Evolutionary conservation across 306 rosid genomes (phyloP).

Genomic region (Comarum palustre): DNA sequence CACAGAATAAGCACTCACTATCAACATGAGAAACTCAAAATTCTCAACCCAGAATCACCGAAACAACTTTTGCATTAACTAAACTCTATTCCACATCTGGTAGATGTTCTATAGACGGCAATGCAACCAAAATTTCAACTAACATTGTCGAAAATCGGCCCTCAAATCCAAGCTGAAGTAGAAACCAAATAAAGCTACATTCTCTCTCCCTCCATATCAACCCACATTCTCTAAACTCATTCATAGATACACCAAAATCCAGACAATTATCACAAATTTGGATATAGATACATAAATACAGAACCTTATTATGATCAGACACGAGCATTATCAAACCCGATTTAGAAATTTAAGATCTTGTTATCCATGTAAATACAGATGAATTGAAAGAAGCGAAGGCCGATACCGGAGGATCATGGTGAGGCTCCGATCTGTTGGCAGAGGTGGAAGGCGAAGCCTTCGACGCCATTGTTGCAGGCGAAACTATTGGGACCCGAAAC

Average conservation of each 20-base stretch:
- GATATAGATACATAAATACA: neutral
- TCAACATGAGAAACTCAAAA: neutral
- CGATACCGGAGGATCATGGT: conserved; percentile 45
- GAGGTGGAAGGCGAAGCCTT: conserved; percentile 58
- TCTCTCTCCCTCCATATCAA: conserved; percentile 25
- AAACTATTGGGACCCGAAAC: conserved; percentile 32
- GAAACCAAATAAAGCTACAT: conserved; percentile 14
- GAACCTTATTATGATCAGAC: neutral
- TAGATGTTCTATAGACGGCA: neutral
- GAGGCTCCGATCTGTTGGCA: conserved; percentile 51
- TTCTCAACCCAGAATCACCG: neutral
- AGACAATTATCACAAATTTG: neutral
- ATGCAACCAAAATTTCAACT: neutral
- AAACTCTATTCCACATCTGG: neutral
- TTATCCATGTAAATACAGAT: neutral
- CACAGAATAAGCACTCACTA: neutral
- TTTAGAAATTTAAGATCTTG: conserved; percentile 4
- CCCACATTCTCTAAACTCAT: conserved; percentile 9
- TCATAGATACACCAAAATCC: neutral
- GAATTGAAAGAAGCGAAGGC: conserved; percentile 1
- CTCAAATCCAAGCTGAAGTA: conserved; percentile 1
- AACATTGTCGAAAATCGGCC: conserved; percentile 6
- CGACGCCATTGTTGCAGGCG: conserved; percentile 74
- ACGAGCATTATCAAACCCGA: neutral
- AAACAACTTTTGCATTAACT: neutral